Evolutionary conservation across 345 rosid genomes (phyloP).

Genomic region (Heritiera fomes): DNA sequence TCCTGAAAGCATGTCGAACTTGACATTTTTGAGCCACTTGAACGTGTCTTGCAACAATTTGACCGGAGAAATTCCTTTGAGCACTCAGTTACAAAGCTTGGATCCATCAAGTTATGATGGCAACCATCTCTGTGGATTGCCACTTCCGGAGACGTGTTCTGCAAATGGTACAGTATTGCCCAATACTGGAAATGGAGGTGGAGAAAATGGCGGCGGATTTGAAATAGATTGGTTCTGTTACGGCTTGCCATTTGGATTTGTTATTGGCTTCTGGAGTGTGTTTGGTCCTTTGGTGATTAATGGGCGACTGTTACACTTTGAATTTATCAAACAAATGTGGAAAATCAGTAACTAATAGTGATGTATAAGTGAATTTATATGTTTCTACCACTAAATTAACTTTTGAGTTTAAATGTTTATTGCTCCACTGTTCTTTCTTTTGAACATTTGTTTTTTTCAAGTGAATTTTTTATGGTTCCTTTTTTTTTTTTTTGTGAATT

Average conservation of each 20-base stretch:
- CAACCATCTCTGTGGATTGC: conserved; percentile 32
- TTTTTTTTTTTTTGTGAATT: too few species aligned
- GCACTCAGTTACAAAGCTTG: conserved; percentile 29
- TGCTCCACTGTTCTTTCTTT: too few species aligned
- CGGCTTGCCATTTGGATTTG: background rate
- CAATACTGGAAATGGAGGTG: background rate
- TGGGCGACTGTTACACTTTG: background rate
- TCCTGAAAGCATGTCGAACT: conserved; percentile 24
- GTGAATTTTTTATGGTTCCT: too few species aligned
- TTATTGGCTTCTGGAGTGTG: conserved; percentile 6
- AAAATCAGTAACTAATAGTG: background rate
- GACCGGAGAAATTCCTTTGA: conserved; percentile 22
- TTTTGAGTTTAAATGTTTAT: too few species aligned
- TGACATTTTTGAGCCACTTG: conserved; percentile 24
- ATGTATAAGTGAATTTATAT: too few species aligned
- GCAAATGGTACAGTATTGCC: background rate
- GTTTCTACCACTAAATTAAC: too few species aligned
- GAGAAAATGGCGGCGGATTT: background rate
- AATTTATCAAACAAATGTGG: background rate
- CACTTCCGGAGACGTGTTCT: conserved; percentile 11
- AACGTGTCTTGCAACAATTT: conserved; percentile 29
- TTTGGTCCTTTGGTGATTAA: background rate
- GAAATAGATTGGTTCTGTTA: conserved; percentile 4
- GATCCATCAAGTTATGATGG: conserved; percentile 17
- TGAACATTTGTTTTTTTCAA: too few species aligned